phyloP scores from a whole-genome alignment of 495 filamentous ascomycete species.

The Staphylotrichum longicolle region DNA sequence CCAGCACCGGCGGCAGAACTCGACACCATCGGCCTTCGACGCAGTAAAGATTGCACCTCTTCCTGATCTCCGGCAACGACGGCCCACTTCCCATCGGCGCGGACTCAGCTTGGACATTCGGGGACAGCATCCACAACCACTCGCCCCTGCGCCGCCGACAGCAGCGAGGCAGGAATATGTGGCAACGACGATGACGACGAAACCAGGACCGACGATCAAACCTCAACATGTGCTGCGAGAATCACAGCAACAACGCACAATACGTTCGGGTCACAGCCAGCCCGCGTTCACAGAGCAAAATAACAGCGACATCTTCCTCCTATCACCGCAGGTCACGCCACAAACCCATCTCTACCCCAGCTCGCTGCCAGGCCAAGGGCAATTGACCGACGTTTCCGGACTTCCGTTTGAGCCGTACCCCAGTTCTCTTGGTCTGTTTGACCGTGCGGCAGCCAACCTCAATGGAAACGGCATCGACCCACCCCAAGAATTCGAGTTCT shows the following conservation, averaged over 20 bases:
- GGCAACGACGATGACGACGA: conserved; percentile 60
- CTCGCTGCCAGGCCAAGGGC: conserved; percentile 30
- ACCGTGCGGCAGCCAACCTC: conserved; percentile 41
- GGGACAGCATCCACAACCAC: conserved; percentile 41
- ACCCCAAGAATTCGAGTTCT: conserved; percentile 42
- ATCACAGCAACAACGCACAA: conserved; percentile 70
- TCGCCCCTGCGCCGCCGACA: conserved; percentile 38
- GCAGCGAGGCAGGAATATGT: conserved; percentile 48
- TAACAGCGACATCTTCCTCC: conserved; percentile 40
- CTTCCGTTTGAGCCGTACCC: conserved; percentile 44
- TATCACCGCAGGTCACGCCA: conserved; percentile 50
- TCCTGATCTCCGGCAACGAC: conserved; percentile 50
- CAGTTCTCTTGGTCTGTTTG: conserved; percentile 45
- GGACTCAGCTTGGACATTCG: conserved; percentile 77
- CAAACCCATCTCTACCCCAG: conserved; percentile 45
- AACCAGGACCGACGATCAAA: conserved; percentile 56
- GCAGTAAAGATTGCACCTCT: conserved; percentile 61
- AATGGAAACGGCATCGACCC: conserved; percentile 28
- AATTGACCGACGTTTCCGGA: conserved; percentile 31
- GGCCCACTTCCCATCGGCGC: conserved; percentile 61
- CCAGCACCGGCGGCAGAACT: conserved; percentile 84
- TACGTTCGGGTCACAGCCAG: conserved; percentile 58
- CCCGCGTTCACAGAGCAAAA: conserved; percentile 25
- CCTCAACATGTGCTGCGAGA: conserved; percentile 64
- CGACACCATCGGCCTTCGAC: conserved; percentile 75